Percentiles rank a stretch among this genome's conserved stretches.
Conservation (phyloP, 257 asterid genomes). For the Jasminum sambac region DNA sequence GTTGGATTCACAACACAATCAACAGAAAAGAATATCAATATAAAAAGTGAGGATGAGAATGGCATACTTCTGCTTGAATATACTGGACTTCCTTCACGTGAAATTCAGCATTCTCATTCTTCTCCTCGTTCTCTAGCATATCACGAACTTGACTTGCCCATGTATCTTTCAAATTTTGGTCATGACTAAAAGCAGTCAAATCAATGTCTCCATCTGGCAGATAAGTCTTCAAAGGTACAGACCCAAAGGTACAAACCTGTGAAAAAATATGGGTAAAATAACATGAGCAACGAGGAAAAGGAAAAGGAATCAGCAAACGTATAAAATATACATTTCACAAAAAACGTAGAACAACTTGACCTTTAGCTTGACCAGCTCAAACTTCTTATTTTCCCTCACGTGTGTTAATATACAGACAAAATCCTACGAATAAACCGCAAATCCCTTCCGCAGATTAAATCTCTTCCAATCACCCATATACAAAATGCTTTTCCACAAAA, state of each 20-base stretch:
- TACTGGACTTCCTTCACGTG: constrained; percentile 97
- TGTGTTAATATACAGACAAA: not conserved
- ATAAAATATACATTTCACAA: not conserved
- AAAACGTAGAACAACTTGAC: not conserved
- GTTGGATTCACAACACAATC: not conserved
- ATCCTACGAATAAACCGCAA: not conserved
- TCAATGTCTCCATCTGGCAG: constrained; percentile 95
- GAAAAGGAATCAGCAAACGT: not conserved
- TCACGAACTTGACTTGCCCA: constrained; percentile 95
- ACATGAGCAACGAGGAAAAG: not conserved
- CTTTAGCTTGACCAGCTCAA: not conserved
- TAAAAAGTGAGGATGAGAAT: not conserved
- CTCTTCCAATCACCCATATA: not conserved
- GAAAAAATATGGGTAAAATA: constrained; percentile 10
- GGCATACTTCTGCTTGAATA: constrained; percentile 90
- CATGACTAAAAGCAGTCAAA: constrained; percentile 77
- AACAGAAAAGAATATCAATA: not conserved
- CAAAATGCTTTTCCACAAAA: not conserved
- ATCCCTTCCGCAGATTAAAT: not conserved
- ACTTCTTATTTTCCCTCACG: not conserved
- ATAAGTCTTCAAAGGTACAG: constrained; percentile 94
- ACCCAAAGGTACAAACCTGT: constrained; percentile 86
- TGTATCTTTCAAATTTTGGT: constrained; percentile 67
- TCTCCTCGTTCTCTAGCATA: constrained; percentile 86
- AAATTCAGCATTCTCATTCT: constrained; percentile 87